These are phyloP conservation scores for Botrytis elliptica DNA, from an alignment of 2,329 filamentous ascomycete species.

Conservation along the genomic window DNA sequence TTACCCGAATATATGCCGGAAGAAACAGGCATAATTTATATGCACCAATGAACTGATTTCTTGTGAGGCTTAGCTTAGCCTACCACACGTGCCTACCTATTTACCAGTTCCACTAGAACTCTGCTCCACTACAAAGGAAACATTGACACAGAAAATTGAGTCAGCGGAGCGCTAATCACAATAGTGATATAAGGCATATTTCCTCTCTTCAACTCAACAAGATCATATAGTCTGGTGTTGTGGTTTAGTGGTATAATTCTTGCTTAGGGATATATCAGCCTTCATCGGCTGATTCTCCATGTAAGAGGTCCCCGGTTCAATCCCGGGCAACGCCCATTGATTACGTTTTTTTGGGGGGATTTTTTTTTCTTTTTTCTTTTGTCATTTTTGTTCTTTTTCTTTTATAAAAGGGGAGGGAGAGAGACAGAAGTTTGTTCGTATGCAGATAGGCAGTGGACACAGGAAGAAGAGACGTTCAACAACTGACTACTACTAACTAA, in stretches of 20 bases:
- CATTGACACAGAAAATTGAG: not conserved
- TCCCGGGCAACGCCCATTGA: conserved; percentile 11
- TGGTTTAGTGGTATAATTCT: conserved; percentile 24
- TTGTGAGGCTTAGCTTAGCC: not conserved
- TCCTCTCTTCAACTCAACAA: too few relatives aligned
- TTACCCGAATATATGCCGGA: not conserved
- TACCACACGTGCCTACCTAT: too few relatives aligned
- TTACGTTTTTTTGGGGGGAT: too few relatives aligned
- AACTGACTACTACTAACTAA: not conserved
- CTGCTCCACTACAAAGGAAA: not conserved
- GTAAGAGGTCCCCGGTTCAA: conserved; percentile 23
- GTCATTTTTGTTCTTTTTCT: not conserved
- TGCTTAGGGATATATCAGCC: conserved; percentile 9
- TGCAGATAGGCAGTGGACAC: not conserved
- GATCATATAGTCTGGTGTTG: not conserved
- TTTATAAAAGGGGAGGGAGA: not conserved
- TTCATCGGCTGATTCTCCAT: not conserved
- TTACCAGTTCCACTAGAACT: not conserved
- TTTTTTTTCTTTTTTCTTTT: not conserved
- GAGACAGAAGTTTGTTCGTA: too few relatives aligned
- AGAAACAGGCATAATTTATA: not conserved
- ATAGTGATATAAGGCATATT: too few relatives aligned
- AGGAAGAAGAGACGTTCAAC: not conserved
- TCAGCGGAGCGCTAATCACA: too few relatives aligned
- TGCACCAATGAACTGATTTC: not conserved